Conservation (phyloP, 257 asterid species). For the Craterostigma plantagineum region DNA sequence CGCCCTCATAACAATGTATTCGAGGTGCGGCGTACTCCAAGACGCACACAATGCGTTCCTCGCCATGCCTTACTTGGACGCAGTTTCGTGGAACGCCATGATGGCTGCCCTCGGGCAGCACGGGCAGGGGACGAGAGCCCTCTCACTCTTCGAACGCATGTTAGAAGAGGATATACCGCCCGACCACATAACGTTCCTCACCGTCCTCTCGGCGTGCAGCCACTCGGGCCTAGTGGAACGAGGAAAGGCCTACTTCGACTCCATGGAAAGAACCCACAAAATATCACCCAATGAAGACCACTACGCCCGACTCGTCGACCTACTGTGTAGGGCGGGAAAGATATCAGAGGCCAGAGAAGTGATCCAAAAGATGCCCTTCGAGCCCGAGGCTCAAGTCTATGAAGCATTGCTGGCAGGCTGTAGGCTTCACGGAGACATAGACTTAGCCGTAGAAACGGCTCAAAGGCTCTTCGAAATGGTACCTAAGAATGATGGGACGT, state of each 20-base stretch:
- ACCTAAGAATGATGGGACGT: constrained; percentile 58
- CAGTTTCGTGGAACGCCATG: constrained; percentile 73
- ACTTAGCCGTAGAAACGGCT: constrained; percentile 48
- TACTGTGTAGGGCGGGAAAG: constrained; percentile 48
- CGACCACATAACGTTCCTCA: constrained; percentile 48
- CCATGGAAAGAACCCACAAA: constrained; percentile 23
- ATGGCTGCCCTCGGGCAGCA: constrained; percentile 61
- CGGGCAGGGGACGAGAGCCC: constrained; percentile 39
- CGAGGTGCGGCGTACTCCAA: constrained; percentile 48
- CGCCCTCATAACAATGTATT: constrained; percentile 53
- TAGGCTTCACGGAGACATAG: constrained; percentile 43
- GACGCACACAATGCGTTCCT: constrained; percentile 27
- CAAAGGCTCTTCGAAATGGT: constrained; percentile 35
- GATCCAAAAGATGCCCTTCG: constrained; percentile 31
- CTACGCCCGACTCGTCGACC: constrained; percentile 46
- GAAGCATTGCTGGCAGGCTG: constrained; percentile 61
- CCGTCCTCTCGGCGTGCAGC: constrained; percentile 55
- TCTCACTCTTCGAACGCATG: constrained; percentile 37
- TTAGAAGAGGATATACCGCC: constrained; percentile 37
- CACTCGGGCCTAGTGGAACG: constrained; percentile 51
- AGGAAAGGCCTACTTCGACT: constrained; percentile 30
- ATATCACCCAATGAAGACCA: constrained; percentile 62
- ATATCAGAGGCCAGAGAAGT: constrained; percentile 30
- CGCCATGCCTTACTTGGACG: constrained; percentile 39
- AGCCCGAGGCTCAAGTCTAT: constrained; percentile 54